Base-by-base conservation (phyloP, 2,329 filamentous ascomycete species). In the Cladophialophora carrionii region DNA sequence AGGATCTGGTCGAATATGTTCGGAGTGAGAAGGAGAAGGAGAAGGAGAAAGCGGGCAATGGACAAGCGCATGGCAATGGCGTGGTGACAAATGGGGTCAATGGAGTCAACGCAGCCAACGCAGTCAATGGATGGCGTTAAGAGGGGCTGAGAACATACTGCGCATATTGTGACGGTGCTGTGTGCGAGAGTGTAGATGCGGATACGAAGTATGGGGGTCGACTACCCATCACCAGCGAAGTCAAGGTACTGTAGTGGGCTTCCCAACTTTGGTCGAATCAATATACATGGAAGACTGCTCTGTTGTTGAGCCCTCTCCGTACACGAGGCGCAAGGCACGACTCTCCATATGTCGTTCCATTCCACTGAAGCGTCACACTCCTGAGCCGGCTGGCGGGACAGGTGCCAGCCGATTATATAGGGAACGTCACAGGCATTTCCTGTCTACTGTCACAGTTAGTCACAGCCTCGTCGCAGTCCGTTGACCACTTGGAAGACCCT, bases 1-100 rank as follows among this genome's bases (percentile, higher is more conserved):
- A 94, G 76, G 92, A 94, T 78, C 78, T 99, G 79, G 89, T 94
- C 31, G 82, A 81, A 63, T 90, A 96, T 76, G 80, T 96, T 14
- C 12, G 3, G 34, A 37, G 10, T 64, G 89, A 95, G 77, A 88
- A 87, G 81, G 88, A 83, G 46, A 88, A 93, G 79, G 88, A 88
- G 10, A 24, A 37, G 51, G 29, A 32, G 34, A 48, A 41, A n/a
- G 2, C 37, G 17, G 37, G 37, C 6, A 43, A 43, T 43, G 37
- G 37, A n/a, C 37, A 43, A 32, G 53, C n/a, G 2, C 26, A 34
- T 53, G 61, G 26, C 24, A 57, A 65, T 55, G 63, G 53, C 6
- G 29, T 49, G n/a, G 41, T 46, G 34, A 32, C 43, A 8, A 65
- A 65, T 37, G 58, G 62, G 26, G 58, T 53, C 9, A 64, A 67